phyloP scores from a whole-genome alignment of 1,284 basidiomycete genomes.

The Mycena citricolor region DNA sequence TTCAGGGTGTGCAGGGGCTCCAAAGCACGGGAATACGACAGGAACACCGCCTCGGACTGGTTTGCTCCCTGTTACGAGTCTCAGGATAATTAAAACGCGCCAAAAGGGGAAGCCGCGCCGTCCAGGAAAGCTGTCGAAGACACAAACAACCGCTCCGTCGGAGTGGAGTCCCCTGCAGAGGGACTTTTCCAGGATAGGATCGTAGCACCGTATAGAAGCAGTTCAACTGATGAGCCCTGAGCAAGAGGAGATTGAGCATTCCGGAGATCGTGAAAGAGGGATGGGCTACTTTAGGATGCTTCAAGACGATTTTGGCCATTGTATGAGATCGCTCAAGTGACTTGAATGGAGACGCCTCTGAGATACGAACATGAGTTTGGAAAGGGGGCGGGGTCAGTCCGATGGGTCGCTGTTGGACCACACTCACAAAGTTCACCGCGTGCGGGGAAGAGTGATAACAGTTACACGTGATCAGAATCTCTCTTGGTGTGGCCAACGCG shows the following conservation, averaged over 20 bases:
- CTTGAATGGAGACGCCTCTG: too few species aligned
- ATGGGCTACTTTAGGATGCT: slow-evolving; percentile 50
- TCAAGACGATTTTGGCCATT: slow-evolving; percentile 43
- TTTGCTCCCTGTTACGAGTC: slow-evolving; percentile 4
- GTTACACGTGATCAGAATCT: too few species aligned
- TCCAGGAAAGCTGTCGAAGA: slow-evolving; percentile 75
- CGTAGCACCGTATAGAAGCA: slow-evolving; percentile 81
- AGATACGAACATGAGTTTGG: too few species aligned
- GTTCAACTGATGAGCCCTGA: slow-evolving; percentile 71
- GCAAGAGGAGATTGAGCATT: slow-evolving; percentile 9
- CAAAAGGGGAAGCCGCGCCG: slow-evolving; percentile 62
- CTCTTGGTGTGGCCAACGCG: too few species aligned
- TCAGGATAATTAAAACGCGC: slow-evolving; percentile 11
- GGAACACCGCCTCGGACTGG: slow-evolving; percentile 84
- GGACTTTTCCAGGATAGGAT: slow-evolving; percentile 75
- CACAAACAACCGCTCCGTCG: slow-evolving; percentile 72
- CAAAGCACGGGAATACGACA: slow-evolving; percentile 85
- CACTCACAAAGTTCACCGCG: too few species aligned
- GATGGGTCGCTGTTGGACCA: too few species aligned
- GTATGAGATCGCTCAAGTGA: too few species aligned
- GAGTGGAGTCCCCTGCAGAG: slow-evolving; percentile 35
- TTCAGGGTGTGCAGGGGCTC: slow-evolving; percentile 69
- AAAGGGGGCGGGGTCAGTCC: too few species aligned
- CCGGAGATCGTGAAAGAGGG: background rate
- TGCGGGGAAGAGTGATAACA: too few species aligned